Evolutionary conservation across 495 filamentous ascomycete species (phyloP), one percentile per base, ranked within the genome.

Genomic region (Tirmania nivea): DNA sequence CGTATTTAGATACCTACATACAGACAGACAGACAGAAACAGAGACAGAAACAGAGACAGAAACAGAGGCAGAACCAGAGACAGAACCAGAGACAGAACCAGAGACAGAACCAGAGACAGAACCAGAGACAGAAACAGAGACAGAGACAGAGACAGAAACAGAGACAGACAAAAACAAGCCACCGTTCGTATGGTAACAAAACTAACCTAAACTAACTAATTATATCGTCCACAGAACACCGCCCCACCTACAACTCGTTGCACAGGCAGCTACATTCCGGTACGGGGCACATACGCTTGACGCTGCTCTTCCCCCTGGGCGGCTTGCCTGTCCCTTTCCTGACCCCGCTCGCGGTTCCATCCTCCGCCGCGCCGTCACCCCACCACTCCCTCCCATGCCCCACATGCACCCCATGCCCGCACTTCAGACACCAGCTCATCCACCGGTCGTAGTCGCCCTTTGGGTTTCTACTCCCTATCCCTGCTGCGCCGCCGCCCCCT

Each of bases 341-440:
- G 8, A 10, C 11, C 5, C 48, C 48, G 9, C 9, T n/a, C n/a
- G 9, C n/a, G 10, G 10, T n/a, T 19, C 39, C 39, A 45, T 31
- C 25, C 39, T 53, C 75, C 75, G 47, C 70, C 61, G 37, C 39
- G 9, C 39, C 39, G 9, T 19, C 8, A 3, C 68, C 70, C 65
- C 96, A 97, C 90, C 90, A 97, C 58, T 81, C 77, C 55, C 77
- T 70, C 10, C 87, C 86, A 67, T 96, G 90, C 60, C 88, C 79
- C 12, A 83, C 78, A 66, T 97, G 90, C 62, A 84, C 79, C 11
- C 84, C 86, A 69, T 97, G 90, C 60, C 84, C 82, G 64, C 90
- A 97, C 55, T 75, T 75, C 39, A 87, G 76, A 60, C 90, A 97
- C 62, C 94, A 93, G 0, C 78, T 81, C 49, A 88, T 74, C 59